Evolutionary conservation across 2,329 filamentous ascomycete genomes (phyloP), one percentile per base, ranked within the genome.

Genomic region (Atkinsonella texensis): DNA sequence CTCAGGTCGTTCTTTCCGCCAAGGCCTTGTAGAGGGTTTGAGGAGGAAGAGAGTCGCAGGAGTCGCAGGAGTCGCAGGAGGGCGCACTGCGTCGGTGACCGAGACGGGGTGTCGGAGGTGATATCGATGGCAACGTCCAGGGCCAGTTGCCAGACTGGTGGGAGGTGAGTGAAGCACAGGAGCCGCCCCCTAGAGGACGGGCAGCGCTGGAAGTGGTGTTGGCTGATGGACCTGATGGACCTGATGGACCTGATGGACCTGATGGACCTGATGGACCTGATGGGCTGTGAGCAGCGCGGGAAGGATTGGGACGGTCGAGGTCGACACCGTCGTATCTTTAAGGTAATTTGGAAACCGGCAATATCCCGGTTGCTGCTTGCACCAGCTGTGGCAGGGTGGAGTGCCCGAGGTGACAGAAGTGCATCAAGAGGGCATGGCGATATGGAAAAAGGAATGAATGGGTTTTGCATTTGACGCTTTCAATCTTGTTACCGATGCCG

Each of bases 1-100:
- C 63, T 84, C 76, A 50, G 83, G 77, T 62, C 80, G 79, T 59
- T 77, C 75, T 59, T 74, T 77, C 62, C 52, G 85, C 85, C 58
- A 91, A 70, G 6, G 86, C 87, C 70, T 93, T 90, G 72, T 90
- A 81, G 62, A 89, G 82, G 52, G 87, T 91, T 69, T 91, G 87
- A 56, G 82, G 81, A 12, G 87, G 86, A 57, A 90, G 74, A 1
- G 57, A 49, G 60, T 87, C 84, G 63, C 79, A 75, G 11, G 83
- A 84, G 33, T n/a, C n/a, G n/a, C n/a, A n/a, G 1, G 57, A 49
- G 60, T 87, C 84, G 63, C 79, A 75, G 11, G 83, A 84, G 33
- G 74, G 71, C 15, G 70, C 67, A 65, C 70, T 74, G 63, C 74
- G 76, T 49, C 68, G 72, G 56, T 75, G 61, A 47, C 60, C 67